Evolutionary conservation across 805 yeast genomes (phyloP).

Genomic region (Kazachstania taianensis): DNA sequence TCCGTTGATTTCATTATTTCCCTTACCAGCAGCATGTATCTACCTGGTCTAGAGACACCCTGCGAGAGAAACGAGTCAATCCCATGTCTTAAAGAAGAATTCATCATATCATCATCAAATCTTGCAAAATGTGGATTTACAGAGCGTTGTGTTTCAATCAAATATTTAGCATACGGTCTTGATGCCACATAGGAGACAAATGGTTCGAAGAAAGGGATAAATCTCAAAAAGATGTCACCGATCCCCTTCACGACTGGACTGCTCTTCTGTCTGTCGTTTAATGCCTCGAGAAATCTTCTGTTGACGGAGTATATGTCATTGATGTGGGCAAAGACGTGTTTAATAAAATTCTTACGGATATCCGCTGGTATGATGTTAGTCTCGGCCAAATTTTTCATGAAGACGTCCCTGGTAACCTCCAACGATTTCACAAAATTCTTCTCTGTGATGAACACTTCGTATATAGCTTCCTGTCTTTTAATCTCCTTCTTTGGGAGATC

Average conservation of each 20-base stretch:
- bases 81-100: conserved; percentile 46
- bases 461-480: conserved; percentile 89
- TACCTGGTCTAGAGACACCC: conserved; percentile 91
- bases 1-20: conserved; percentile 83
- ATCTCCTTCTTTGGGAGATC: conserved; percentile 73
- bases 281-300: conserved; percentile 75
- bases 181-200: conserved; percentile 90
- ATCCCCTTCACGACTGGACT: conserved; percentile 75
- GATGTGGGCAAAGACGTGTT: conserved; percentile 86
- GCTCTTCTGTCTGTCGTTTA: conserved; percentile 76
- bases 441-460: conserved; percentile 88
- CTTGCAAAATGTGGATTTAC: conserved; percentile 86
- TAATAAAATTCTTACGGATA: conserved; percentile 82
- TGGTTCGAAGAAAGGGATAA: conserved; percentile 80
- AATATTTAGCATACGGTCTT: conserved; percentile 89
- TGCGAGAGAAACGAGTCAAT: conserved; percentile 87
- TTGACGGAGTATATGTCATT: conserved; percentile 79
- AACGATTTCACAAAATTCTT: conserved; percentile 90
- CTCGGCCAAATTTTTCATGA: conserved; percentile 83
- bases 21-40: conserved; percentile 76
- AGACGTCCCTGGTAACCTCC: conserved; percentile 85
- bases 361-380: conserved; percentile 79
- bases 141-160: conserved; percentile 86
- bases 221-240: conserved; percentile 81
- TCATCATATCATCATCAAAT: conserved; percentile 83